Evolutionary conservation across 176 grass and related monocot genomes (phyloP), one percentile per base, ranked within the genome.

Genomic region (Lolium multiflorum): DNA sequence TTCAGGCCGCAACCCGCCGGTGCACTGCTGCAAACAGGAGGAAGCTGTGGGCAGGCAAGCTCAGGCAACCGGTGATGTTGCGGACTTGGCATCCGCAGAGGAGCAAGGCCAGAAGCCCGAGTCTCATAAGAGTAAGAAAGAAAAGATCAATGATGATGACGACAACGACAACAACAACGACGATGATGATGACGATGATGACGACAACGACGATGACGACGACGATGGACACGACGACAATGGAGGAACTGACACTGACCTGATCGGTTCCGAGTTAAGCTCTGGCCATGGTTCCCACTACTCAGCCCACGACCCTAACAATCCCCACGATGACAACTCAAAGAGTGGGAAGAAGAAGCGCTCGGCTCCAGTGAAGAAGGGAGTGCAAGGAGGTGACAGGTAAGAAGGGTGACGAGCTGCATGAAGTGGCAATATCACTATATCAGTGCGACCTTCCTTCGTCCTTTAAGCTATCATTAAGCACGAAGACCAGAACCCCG

Each of bases 181-280:
- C 6, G 14, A 9, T 7, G 10, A 18, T 0, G 9, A 2, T 0
- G 51, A 28, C 0, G 76, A 21, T 0, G 6, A 16, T 1, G 55
- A 52, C 3, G 50, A 67, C 0, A 49, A 14, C 0, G 55, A 22
- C n/a, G 11, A 11, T 0, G 65, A 14, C 0, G 55, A 22, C n/a
- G 11, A 11, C 0, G 15, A 52, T 4, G 35, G n/a, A 0, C 21
- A 71, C 3, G 59, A 74, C 8, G 71, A 46, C 0, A 83, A 76
- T 0, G 52, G 10, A 0, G 86, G 83, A 4, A 84, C 88, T 0
- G 84, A 89, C 13, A 69, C 49, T 1, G 86, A 37, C 18, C 25
- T 7, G 56, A 52, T 74, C 44, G 56, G 31, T 74, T 74, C 21
- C 1, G 65, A 81, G 37, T 87, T 72, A 2, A 49, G 80, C 78